phyloP scores from a whole-genome alignment of 2,329 filamentous ascomycete species.

The Botrytis deweyae region DNA sequence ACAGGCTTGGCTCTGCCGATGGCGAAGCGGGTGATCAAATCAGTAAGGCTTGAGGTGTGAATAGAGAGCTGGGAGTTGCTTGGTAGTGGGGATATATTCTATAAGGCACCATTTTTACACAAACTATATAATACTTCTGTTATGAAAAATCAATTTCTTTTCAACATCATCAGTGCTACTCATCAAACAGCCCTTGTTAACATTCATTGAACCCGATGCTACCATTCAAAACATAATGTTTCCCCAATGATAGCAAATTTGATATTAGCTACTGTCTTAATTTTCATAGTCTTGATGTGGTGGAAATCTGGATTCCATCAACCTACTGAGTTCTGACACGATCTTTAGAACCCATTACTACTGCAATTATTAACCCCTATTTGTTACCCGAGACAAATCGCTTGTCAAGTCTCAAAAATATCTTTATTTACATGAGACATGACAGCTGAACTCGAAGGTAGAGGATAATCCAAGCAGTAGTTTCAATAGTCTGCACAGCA shows the following conservation, averaged over 20 bases:
- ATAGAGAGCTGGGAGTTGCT: neutral
- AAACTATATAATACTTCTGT: neutral
- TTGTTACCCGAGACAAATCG: conserved; percentile 1
- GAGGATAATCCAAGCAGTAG: neutral
- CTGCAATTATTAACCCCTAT: neutral
- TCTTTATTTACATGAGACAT: conserved; percentile 9
- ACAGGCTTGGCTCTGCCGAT: neutral
- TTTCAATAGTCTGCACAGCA: neutral
- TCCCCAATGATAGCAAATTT: neutral
- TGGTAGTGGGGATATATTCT: neutral
- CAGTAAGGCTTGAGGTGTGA: neutral
- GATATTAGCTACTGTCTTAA: neutral
- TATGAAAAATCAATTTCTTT: neutral
- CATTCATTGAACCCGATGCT: neutral
- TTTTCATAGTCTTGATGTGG: neutral
- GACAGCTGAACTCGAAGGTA: neutral
- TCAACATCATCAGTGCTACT: neutral
- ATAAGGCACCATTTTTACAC: neutral
- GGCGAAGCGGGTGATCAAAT: neutral
- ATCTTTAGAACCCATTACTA: neutral
- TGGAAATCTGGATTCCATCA: neutral
- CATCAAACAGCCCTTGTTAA: neutral
- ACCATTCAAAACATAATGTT: too few relatives aligned
- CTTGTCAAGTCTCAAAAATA: neutral
- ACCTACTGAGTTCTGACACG: neutral